Base-by-base conservation (phyloP, 352 stramenopile genomes). In the Globisporangium cederbergense region DNA sequence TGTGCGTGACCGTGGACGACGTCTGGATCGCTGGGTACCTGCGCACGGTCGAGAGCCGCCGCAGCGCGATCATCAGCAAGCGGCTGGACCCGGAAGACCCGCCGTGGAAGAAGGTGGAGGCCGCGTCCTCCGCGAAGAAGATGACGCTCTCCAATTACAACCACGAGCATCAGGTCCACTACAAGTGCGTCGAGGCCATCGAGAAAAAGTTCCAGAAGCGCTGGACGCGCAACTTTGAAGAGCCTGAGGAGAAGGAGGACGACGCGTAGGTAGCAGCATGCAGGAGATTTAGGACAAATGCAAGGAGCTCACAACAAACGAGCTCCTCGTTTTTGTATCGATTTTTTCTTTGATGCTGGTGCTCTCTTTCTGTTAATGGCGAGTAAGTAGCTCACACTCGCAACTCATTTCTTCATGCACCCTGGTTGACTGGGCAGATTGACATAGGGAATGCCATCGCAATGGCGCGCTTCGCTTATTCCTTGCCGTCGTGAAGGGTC, bases 11-110 rank as follows among this genome's bases (percentile, higher is more conserved):
- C 1, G 83, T 94, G 10, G 85, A 94, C 60, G 83, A 92, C 56
- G 83, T 92, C 16, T 94, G 85, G 85, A 89, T 94, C 65, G 83
- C 85, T 0, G 85, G 85, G 1, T 94, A 90, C 59, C 65, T 94
- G 54, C 74, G 76, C n/a, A 88, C 74, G 18, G 78, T 90, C 34
- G 83, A 92, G 65, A 67, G 78, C 32, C 67, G 68, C 10, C 69
- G 68, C 51, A 90, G 73, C 38, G 85, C 83, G 8, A 74, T 94
- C 60, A 83, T 92, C 52, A 91, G 83, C 69, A 94, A 94, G 60
- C 81, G 83, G 11, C 47, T 94, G 49, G 85, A 94, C 65, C 83
- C 85, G 10, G 61, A 67, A 3, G 81, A 91, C 59, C 79, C 85
- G 14, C 36, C 67, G 32, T 92, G 85, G 83, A 94, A 94, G 61